Conservation (phyloP, 169 alveolate species). For the Plasmodium gonderi region DNA sequence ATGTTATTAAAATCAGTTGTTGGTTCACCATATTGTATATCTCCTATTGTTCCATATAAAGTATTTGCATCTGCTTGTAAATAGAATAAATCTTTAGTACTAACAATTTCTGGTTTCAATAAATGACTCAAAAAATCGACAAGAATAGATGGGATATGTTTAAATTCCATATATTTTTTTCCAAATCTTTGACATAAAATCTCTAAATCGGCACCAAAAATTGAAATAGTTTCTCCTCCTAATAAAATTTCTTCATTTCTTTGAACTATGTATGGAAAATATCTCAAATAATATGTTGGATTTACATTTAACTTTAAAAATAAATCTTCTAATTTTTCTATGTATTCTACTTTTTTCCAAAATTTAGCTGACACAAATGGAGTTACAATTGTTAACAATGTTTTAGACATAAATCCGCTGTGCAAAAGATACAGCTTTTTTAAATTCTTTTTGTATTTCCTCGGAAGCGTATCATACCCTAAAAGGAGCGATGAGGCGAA, state of each 20-base stretch:
- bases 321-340: conserved; percentile 80
- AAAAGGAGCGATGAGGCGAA: neutral
- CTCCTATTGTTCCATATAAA: conserved; percentile 78
- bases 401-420: conserved; percentile 79
- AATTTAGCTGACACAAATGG: conserved; percentile 79
- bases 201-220: conserved; percentile 82
- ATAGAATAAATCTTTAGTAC: conserved; percentile 78
- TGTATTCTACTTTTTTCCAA: conserved; percentile 79
- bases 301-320: conserved; percentile 76
- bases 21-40: conserved; percentile 78
- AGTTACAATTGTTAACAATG: conserved; percentile 75
- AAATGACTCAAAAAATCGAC: conserved; percentile 77
- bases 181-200: conserved; percentile 80
- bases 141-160: conserved; percentile 78
- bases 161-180: conserved; percentile 77
- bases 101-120: conserved; percentile 70
- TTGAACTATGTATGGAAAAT: conserved; percentile 84
- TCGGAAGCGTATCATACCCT: conserved; percentile 86
- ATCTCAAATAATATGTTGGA: conserved; percentile 73
- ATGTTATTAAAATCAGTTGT: conserved; percentile 71
- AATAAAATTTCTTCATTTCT: conserved; percentile 82
- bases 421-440: conserved; percentile 81
- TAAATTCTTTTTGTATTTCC: conserved; percentile 78
- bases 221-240: conserved; percentile 79
- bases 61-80: conserved; percentile 77